Evolutionary conservation across 2,329 filamentous ascomycete genomes (phyloP).

Genomic region (Penicillium sp.): DNA sequence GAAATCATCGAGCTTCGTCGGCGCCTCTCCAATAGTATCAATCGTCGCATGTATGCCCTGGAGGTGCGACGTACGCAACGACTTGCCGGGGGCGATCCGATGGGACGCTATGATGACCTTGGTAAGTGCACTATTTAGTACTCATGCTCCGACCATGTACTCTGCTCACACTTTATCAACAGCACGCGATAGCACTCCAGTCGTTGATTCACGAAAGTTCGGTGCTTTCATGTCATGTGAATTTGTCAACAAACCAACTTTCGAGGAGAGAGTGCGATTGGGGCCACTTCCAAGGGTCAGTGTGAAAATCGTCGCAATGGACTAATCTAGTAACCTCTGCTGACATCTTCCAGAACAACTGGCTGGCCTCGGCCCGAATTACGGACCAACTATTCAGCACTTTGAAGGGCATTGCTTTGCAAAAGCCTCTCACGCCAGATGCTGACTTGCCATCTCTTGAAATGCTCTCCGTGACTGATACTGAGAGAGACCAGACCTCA

Average conservation of each 20-base stretch:
- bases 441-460: conserved; percentile 24
- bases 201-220: conserved; percentile 33
- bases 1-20: conserved; percentile 38
- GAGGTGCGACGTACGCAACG: conserved; percentile 39
- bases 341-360: conserved; percentile 29
- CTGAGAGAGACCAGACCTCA: conserved; percentile 29
- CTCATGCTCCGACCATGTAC: neutral
- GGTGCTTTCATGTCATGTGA: conserved; percentile 40
- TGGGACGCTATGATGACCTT: conserved; percentile 31
- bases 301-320: neutral
- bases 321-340: neutral
- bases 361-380: conserved; percentile 30
- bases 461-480: conserved; percentile 19
- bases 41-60: conserved; percentile 39
- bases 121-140: conserved; percentile 23
- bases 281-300: conserved; percentile 37
- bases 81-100: conserved; percentile 34
- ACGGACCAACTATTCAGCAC: conserved; percentile 34
- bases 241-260: conserved; percentile 25
- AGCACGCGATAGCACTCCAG: conserved; percentile 28
- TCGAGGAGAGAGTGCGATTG: conserved; percentile 35
- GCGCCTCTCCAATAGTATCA: conserved; percentile 35
- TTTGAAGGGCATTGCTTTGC: conserved; percentile 26
- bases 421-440: conserved; percentile 27
- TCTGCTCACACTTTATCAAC: conserved; percentile 3